Base-by-base conservation (phyloP, 2,329 filamentous ascomycete genomes). In the Ceratocystis huliohia region DNA sequence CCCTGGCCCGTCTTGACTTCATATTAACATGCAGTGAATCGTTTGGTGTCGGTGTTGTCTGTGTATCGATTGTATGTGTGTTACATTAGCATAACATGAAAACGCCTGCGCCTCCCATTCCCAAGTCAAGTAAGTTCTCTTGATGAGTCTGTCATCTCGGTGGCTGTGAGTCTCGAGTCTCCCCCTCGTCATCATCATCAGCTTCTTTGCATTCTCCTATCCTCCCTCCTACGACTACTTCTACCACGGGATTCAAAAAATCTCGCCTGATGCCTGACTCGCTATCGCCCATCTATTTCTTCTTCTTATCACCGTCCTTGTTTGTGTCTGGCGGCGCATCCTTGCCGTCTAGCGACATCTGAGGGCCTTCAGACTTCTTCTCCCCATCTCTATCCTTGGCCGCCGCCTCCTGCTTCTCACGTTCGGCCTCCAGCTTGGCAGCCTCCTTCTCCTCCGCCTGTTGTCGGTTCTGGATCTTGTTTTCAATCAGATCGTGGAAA, bases 381-480 rank as follows among this genome's bases (percentile, higher is more conserved):
- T 75, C 77, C n/a, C 72, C 72, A 5, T 75, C 74, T 68, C 77
- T 78, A 44, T 72, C 71, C 56, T 50, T 57, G 20, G 28, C 30
- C 8, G 65, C 73, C 73, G 20, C 74, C 70, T 84, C 81, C 75
- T 84, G 84, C 75, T 83, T 82, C 70, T 84, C 81, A 64, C 82
- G 80, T 70, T 86, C 86, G 28, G 71, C 70, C 73, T 88, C 88
- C 62, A 87, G 86, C 74, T 91, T 90, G 79, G 90, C 90, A 73
- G 88, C 83, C 72, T 97, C 93, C 78, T 93, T 93, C 74, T 99
- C 94, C 74, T 97, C 94, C 73, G 95, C 89, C 76, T 95, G 90
- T 78, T 97, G 92, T 75, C 93, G 85, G 79, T 99, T 99, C 80
- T 97, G 93, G 71, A 97, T 96, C 84, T 99, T 99, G 81, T 99